Base-by-base conservation (phyloP, 108 stramenopile species). In the Mayamaea pseudoterrestris region DNA sequence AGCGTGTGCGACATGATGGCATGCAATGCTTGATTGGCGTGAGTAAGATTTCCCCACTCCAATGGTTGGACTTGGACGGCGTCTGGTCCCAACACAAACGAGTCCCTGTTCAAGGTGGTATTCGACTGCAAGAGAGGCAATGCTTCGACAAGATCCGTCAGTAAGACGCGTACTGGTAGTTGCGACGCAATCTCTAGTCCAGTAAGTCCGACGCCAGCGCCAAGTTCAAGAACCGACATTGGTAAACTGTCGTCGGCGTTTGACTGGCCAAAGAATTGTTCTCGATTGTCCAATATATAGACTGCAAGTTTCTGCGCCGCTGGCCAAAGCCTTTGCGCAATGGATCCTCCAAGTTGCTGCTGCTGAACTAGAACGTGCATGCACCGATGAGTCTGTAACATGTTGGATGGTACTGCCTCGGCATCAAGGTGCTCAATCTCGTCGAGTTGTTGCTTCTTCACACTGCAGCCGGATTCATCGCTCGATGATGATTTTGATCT, bases 301-400 rank as follows among this genome's bases (percentile, higher is more conserved):
- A n/a, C 7, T n/a, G 49, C 49, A 30, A 50, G 22, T 18, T 5
- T 11, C 22, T 50, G 34, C 5, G 49, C 49, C 5, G 49, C 30
- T 23, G 49, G 49, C 49, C 49, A 50, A 5, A 50, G 17, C n/a
- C 24, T 16, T 32, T 50, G 24, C 4, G 49, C 49, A 36, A 50
- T 50, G 8, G 49, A 43, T 6, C 31, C 39, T 5, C 35, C 49
- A 5, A 35, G 5, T 8, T 5, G 9, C 5, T 7, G 13, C 22
- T 50, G 11, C 24, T 50, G 20, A 5, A 50, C 5, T 12, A 23
- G 5, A 7, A 50, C 26, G 7, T 42, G 7, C 7, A 7, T n/a
- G n/a, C n/a, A n/a, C n/a, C n/a, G n/a, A n/a, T n/a, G n/a, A n/a
- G n/a, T n/a, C n/a, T n/a, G n/a, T n/a, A n/a, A n/a, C n/a, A n/a